phyloP scores from a whole-genome alignment of 345 rosid genomes.

The Eucalyptus caleyi region DNA sequence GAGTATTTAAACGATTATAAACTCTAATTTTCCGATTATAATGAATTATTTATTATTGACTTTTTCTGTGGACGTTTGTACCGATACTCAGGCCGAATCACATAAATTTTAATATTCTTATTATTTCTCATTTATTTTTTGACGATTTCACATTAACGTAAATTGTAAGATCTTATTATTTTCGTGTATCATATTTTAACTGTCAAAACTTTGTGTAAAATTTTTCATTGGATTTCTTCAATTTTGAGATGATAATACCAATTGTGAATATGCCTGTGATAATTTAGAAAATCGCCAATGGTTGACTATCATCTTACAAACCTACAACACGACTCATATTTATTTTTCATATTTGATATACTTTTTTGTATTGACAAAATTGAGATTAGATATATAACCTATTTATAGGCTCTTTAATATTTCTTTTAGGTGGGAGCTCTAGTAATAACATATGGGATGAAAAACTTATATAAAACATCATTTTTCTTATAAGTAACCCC shows the following conservation, averaged over 20 bases:
- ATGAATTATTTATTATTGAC: accelerated
- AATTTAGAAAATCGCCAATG: too few species aligned
- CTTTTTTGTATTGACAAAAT: too few species aligned
- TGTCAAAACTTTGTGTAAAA: neutral
- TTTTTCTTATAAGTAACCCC: too few species aligned
- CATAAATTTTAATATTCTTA: accelerated
- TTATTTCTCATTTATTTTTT: too few species aligned
- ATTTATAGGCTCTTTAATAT: too few species aligned
- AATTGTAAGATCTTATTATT: accelerated
- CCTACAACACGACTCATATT: too few species aligned
- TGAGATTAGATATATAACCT: too few species aligned
- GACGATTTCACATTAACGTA: accelerated
- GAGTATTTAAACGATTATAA: accelerated
- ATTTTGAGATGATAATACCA: neutral
- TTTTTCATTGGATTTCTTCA: neutral
- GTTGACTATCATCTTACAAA: neutral
- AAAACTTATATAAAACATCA: too few species aligned
- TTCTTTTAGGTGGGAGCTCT: too few species aligned
- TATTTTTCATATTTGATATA: too few species aligned
- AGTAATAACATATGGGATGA: too few species aligned
- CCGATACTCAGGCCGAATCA: accelerated
- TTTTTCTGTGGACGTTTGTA: accelerated
- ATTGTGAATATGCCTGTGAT: neutral
- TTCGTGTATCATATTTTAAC: accelerated
- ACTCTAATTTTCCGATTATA: accelerated